Evolutionary conservation across 768 basidiomycete species (phyloP).

Genomic region (Mrakia gelida): DNA sequence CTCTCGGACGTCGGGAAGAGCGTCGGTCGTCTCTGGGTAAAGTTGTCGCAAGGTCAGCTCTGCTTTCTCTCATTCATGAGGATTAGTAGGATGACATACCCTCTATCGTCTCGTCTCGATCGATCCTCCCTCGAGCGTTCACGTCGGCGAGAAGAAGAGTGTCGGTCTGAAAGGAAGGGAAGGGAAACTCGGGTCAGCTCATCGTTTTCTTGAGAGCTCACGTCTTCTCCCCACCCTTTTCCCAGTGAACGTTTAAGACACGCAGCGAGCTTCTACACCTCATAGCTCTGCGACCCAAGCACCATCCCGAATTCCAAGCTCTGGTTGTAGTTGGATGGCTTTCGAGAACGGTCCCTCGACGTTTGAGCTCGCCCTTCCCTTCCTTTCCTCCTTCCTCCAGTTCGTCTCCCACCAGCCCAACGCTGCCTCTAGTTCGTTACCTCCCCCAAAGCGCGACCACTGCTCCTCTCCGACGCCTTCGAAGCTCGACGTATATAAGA

Average conservation of each 20-base stretch:
- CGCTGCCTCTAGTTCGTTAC: background rate
- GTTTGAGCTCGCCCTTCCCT: background rate
- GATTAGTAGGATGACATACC: background rate
- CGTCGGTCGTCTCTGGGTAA: slow-evolving; percentile 20
- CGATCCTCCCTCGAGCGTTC: slow-evolving; percentile 19
- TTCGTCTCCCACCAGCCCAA: background rate
- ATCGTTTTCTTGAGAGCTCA: background rate
- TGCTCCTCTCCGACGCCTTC: background rate
- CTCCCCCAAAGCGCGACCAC: background rate
- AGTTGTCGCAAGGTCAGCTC: background rate
- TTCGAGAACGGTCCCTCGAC: background rate
- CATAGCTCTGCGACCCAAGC: background rate
- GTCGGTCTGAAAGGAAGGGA: slow-evolving; percentile 6
- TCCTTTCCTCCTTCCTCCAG: background rate
- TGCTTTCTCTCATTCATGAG: background rate
- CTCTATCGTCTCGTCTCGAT: slow-evolving; percentile 10
- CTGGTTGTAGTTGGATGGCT: background rate
- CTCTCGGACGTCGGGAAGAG: slow-evolving; percentile 3
- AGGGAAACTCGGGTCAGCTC: slow-evolving; percentile 5
- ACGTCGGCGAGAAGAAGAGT: slow-evolving; percentile 12
- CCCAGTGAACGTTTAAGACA: background rate
- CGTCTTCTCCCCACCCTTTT: no score
- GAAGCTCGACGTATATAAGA: background rate
- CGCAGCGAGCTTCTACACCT: background rate
- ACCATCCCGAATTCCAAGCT: background rate